Percentiles rank a stretch among this genome's conserved stretches.
Evolutionary conservation across 106 monocot species (phyloP).

Genomic region (Allium fistulosum): DNA sequence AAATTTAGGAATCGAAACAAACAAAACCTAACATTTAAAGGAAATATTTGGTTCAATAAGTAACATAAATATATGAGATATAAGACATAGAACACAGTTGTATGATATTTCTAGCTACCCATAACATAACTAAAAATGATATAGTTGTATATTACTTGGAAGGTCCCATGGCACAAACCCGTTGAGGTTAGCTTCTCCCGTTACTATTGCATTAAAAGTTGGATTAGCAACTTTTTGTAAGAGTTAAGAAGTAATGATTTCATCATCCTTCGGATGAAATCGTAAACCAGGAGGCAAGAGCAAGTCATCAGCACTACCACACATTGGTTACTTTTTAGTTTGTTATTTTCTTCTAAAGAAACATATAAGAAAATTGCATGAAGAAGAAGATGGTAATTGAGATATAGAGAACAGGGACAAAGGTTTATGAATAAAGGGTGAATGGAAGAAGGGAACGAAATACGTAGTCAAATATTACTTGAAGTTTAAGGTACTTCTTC

Average conservation of each 20-base stretch:
- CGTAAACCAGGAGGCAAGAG: slow-evolving; percentile 48
- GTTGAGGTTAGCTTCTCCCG: slow-evolving; percentile 78
- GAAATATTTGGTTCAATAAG: no score
- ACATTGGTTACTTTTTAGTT: slow-evolving; percentile 3
- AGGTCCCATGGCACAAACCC: slow-evolving; percentile 89
- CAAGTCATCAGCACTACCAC: background rate
- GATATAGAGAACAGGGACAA: background rate
- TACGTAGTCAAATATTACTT: background rate
- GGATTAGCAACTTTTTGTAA: slow-evolving; percentile 23
- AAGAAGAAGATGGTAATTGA: background rate
- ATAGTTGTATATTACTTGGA: slow-evolving; percentile 28
- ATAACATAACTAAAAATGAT: no score
- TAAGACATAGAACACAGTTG: no score
- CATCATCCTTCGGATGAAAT: slow-evolving; percentile 60
- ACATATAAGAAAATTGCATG: background rate
- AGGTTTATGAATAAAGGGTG: background rate
- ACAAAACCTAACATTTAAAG: no score
- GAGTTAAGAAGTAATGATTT: slow-evolving; percentile 45
- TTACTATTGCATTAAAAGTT: slow-evolving; percentile 33
- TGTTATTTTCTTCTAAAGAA: background rate
- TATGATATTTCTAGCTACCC: no score
- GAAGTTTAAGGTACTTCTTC: slow-evolving; percentile 2
- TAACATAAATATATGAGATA: no score
- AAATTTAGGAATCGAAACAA: no score
- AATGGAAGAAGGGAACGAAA: background rate